phyloP scores from a whole-genome alignment of 352 stramenopile species.

The Pythium dissimile region DNA sequence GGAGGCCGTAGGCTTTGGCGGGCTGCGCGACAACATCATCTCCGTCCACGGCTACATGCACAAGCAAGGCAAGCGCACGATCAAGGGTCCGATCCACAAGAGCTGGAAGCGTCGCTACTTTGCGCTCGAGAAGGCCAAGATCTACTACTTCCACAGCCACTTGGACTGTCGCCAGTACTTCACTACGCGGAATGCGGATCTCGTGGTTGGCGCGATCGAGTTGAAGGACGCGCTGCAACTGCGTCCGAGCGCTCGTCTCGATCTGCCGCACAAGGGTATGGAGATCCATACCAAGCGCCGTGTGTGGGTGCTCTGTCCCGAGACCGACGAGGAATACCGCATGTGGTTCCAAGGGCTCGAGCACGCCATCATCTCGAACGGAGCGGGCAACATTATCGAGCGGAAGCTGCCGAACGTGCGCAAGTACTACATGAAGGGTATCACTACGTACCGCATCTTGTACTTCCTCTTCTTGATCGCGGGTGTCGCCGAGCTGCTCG shows the following conservation, averaged over 20 bases:
- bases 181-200: conserved; percentile 73
- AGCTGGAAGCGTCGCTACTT: conserved; percentile 87
- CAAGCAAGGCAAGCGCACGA: conserved; percentile 85
- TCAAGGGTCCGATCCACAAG: conserved; percentile 87
- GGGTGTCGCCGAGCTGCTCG: conserved; percentile 67
- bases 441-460: conserved; percentile 70
- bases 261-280: conserved; percentile 84
- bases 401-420: conserved; percentile 84
- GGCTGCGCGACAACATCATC: conserved; percentile 77
- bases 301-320: conserved; percentile 83
- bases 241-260: conserved; percentile 71
- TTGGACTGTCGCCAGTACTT: conserved; percentile 87
- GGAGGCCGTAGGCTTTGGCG: conserved; percentile 46
- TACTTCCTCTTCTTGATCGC: conserved; percentile 83
- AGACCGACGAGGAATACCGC: conserved; percentile 83
- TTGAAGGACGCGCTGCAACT: conserved; percentile 85
- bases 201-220: conserved; percentile 79
- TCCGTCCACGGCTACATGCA: conserved; percentile 88
- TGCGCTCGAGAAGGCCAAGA: conserved; percentile 82
- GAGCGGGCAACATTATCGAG: conserved; percentile 84
- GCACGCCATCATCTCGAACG: conserved; percentile 71
- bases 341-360: conserved; percentile 86
- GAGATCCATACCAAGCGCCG: conserved; percentile 85
- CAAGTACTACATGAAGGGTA: conserved; percentile 90
- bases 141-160: conserved; percentile 88